Evolutionary conservation across 75 land plant genomes (phyloP), one percentile per base, ranked within the genome.

Genomic region (Sequoiadendron giganteum): DNA sequence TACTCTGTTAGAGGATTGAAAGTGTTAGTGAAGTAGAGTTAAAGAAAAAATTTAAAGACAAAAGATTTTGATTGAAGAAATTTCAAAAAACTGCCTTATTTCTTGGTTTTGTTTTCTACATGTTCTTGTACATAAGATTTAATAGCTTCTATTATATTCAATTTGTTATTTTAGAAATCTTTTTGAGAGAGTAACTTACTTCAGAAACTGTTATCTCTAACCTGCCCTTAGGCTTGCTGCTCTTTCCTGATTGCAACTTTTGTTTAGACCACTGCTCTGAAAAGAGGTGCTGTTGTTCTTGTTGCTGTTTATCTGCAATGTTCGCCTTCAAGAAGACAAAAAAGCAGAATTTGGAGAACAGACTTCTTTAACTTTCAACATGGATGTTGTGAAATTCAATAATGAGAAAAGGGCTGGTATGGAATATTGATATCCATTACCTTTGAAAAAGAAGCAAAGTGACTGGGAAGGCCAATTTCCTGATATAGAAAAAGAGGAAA

Each of bases 121-220:
- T 36, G 43, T 54, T 19, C 25, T 42, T 82, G 32, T 28, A 82
- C 10, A 21, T 32, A 30, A 56, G 61, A 28, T 56, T 38, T 14
- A 34, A 30, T 10, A 16, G n/a, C 32, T 85, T 43, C 61, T 34
- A 32, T 15, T 30, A 45, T 43, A 49, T 30, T 32, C 32, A 54
- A 65, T 85, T 85, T 85, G 32, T 25, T 6, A 28, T n/a, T 47
- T 34, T 28, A 1, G 28, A 52, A 47, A 6, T n/a, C 65, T 55
- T 54, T 38, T 30, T 36, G 39, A 38, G 49, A 85, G 85, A n/a
- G 86, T 85, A 47, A 48, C 48, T 84, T 36, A 34, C 86, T 54
- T 85, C 86, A 85, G 25, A 54, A 54, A 85, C 52, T 85, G 14
- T 38, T 18, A 85, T 56, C 70, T 92, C 86, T 52, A 85, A 75